Evolutionary conservation across 257 asterid species (phyloP).

Genomic region (Linderniella brevidens): DNA sequence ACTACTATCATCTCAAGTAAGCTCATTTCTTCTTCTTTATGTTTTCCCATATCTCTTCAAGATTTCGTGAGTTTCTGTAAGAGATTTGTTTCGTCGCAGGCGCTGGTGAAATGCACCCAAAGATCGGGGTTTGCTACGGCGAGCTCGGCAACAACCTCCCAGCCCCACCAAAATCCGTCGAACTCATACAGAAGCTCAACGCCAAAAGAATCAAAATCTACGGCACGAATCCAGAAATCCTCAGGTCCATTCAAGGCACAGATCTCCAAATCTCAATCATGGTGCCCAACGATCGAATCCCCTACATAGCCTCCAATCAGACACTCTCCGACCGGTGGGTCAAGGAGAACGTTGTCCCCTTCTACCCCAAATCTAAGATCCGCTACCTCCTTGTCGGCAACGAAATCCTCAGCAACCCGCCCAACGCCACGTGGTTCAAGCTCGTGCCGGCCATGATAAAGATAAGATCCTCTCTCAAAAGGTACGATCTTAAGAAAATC

Average conservation of each 20-base stretch:
- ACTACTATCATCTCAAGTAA: no score
- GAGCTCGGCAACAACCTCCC: slow-evolving; percentile 85
- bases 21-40: background rate
- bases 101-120: slow-evolving; percentile 31
- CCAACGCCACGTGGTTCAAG: slow-evolving; percentile 63
- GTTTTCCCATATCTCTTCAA: no score
- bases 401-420: slow-evolving; percentile 61
- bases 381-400: slow-evolving; percentile 88
- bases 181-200: slow-evolving; percentile 39
- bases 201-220: slow-evolving; percentile 72
- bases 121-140: slow-evolving; percentile 78
- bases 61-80: no score
- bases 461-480: slow-evolving; percentile 46
- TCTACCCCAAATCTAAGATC: slow-evolving; percentile 52
- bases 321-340: slow-evolving; percentile 69
- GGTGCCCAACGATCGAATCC: slow-evolving; percentile 70
- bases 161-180: slow-evolving; percentile 28
- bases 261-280: slow-evolving; percentile 60
- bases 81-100: slow-evolving; percentile 19
- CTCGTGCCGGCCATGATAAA: slow-evolving; percentile 79
- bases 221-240: slow-evolving; percentile 47
- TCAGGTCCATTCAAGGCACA: slow-evolving; percentile 41
- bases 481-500: slow-evolving; percentile 31
- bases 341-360: slow-evolving; percentile 37
- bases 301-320: slow-evolving; percentile 48